A percentile compares a stretch with the other conserved stretches of the same genome.
These are phyloP conservation scores for Fraxinus latifolia DNA, from an alignment of 305 asterid species.

Conservation along the genomic window DNA sequence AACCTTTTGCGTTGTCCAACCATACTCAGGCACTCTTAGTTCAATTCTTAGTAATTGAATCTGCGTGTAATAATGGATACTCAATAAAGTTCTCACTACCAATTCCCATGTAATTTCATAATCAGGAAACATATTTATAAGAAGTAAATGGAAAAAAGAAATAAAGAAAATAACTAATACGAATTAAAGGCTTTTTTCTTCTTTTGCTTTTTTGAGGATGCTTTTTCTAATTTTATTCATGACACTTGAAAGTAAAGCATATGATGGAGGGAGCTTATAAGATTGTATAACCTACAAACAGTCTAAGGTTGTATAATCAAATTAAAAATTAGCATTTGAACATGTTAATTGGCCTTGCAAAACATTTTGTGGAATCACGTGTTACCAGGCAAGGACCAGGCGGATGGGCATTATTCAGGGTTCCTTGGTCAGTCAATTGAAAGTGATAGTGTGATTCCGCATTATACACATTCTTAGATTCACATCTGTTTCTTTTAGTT, in stretches of 20 bases:
- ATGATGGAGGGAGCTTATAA: background rate
- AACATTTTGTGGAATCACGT: background rate
- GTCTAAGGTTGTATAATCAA: background rate
- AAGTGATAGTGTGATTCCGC: background rate
- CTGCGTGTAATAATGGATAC: constrained; percentile 42
- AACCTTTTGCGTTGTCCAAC: constrained; percentile 98
- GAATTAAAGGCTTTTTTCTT: background rate
- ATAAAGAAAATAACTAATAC: background rate
- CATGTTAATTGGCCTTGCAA: background rate
- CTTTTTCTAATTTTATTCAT: background rate
- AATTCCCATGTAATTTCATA: background rate
- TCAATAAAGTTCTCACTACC: constrained; percentile 6
- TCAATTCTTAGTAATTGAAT: constrained; percentile 81
- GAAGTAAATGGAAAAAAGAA: background rate
- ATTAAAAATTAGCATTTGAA: background rate
- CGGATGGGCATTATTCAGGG: background rate
- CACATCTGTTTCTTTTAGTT: background rate
- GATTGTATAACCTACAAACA: background rate
- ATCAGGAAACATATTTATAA: background rate
- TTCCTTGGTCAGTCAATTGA: background rate
- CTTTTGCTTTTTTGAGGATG: background rate
- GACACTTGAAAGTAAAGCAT: background rate
- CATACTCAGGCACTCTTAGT: constrained; percentile 90
- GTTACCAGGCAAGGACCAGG: background rate
- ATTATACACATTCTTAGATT: background rate